Evolutionary conservation across 1,284 basidiomycete species (phyloP), one percentile per base, ranked within the genome.

Genomic region (Cutaneotrichosporon mucoides): DNA sequence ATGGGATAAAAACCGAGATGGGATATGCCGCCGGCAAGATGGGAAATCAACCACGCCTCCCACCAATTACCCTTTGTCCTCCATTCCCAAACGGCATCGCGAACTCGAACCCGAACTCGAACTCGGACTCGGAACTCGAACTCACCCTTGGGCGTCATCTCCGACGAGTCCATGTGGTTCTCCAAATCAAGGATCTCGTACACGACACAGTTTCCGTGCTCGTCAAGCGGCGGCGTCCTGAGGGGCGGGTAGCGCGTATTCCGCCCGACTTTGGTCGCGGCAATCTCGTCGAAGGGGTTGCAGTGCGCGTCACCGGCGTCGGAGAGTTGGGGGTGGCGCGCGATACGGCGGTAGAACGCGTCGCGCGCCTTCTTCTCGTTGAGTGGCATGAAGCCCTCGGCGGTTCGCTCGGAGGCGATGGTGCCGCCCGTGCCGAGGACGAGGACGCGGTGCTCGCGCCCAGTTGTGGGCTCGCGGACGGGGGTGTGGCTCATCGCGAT

Each of bases 171-270:
- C 70, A 75, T 71, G 65, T 75, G 73, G 58, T 68, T 69, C 59
- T 74, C 73, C 55, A 76, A 56, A 62, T 75, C 75, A 53, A 75
- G 56, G 36, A 76, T 76, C 64, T 76, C 75, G 61, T 75, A 76
- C 41, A 62, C 59, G 10, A 76, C 75, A 34, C 53, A 56, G 36
- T 55, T 61, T 7, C 69, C 72, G 16, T 65, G 38, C 48, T 74
- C 72, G 55, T 73, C 67, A 54, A 76, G 62, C 42, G 66, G 59
- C 13, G 73, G 75, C 36, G 75, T 76, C 6, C 68, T 57, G 33
- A 76, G 60, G 33, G 61, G 57, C 2, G 73, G 73, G 62, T 75
- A 76, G 36, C 60, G 57, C 36, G 66, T 64, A 56, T 75, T 68
- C 3, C 66, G 64, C 13, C 65, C 54, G 40, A 49, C 50, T 12